A percentile compares a stretch with the other conserved stretches of the same genome.
Conservation (phyloP, 2,329 filamentous ascomycete species). For the Chrysosporium queenslandicum region DNA sequence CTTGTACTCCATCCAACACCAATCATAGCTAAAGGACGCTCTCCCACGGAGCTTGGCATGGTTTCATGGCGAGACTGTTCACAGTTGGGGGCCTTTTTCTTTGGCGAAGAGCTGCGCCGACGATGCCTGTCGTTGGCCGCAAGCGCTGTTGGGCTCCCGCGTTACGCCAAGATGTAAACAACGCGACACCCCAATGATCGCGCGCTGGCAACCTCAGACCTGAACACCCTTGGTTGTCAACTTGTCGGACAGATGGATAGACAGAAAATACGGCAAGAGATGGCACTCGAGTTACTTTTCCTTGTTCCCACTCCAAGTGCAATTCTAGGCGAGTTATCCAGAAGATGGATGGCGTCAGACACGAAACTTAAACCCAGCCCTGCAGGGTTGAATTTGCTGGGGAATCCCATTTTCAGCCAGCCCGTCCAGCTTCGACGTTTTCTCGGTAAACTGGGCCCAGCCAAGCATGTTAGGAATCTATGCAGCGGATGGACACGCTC, state of each 20-base stretch:
- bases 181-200: constrained; percentile 5
- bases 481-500: background rate
- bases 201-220: too few relatives aligned
- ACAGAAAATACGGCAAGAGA: too few relatives aligned
- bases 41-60: background rate
- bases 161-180: constrained; percentile 10
- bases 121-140: background rate
- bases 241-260: too few relatives aligned
- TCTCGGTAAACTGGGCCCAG: background rate
- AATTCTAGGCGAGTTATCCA: background rate
- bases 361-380: constrained; percentile 3
- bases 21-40: background rate
- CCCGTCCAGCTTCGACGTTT: background rate
- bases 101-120: background rate
- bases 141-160: background rate
- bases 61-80: background rate
- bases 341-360: background rate
- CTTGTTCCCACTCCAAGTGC: background rate
- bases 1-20: background rate
- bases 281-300: background rate
- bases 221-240: too few relatives aligned
- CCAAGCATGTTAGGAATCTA: background rate
- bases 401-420: constrained; percentile 1
- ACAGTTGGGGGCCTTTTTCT: background rate
- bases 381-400: background rate